A percentile compares a stretch with the other conserved stretches of the same genome.
Evolutionary conservation across 164 flowering plant genomes (phyloP).

Genomic region (Umbilicus rupestris): DNA sequence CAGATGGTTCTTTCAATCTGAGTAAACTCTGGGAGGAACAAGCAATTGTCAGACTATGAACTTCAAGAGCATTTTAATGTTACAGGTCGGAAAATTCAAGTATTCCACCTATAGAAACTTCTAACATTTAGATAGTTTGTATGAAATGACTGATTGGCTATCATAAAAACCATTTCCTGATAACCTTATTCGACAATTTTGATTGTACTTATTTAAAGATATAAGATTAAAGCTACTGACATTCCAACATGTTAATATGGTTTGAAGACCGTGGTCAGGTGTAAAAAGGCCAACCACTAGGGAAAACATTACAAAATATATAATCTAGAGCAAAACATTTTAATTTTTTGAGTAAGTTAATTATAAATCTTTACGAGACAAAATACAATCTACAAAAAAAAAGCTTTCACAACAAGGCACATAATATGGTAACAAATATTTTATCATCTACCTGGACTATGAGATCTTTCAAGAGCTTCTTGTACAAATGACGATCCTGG

Average conservation of each 20-base stretch:
- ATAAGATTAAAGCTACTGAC: no score
- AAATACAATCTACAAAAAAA: not conserved
- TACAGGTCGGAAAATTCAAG: not conserved
- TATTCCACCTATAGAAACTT: not conserved
- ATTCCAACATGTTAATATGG: no score
- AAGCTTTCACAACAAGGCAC: not conserved
- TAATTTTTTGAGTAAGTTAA: no score
- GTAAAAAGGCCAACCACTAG: no score
- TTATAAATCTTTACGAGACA: not conserved
- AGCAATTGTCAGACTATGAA: not conserved
- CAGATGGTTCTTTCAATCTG: conserved; percentile 87
- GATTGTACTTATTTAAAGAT: no score
- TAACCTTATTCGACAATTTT: no score
- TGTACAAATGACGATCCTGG: conserved; percentile 29
- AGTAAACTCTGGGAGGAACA: conserved; percentile 58
- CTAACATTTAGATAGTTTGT: not conserved
- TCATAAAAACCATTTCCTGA: no score
- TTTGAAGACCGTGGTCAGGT: no score
- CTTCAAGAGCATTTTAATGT: not conserved
- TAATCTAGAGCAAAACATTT: no score
- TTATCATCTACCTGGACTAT: conserved; percentile 40
- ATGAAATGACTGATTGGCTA: no score
- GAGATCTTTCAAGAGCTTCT: conserved; percentile 37
- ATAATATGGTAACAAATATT: not conserved
- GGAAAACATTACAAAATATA: no score